Conservation (phyloP, 768 basidiomycete genomes). For the Rhizopogon sp. region DNA sequence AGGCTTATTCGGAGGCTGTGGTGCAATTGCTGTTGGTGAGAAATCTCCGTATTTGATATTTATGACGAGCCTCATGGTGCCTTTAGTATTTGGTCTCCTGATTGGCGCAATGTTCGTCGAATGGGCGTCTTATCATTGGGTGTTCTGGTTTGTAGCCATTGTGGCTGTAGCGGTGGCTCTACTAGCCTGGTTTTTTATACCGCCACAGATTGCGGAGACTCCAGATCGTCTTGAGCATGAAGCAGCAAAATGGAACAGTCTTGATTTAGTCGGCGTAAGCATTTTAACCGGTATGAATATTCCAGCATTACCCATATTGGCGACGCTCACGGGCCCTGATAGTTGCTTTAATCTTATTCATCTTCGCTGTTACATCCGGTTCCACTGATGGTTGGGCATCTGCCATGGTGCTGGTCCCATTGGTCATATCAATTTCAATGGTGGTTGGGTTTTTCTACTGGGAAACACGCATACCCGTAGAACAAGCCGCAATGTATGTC, state of each 20-base stretch:
- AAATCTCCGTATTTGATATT: neutral
- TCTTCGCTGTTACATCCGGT: constrained; percentile 41
- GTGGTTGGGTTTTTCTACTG: constrained; percentile 44
- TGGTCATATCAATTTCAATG: constrained; percentile 40
- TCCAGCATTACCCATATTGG: neutral
- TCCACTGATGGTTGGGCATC: constrained; percentile 46
- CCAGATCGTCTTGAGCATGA: neutral
- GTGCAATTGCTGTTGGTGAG: constrained; percentile 41
- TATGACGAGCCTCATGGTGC: neutral
- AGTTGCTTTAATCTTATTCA: constrained; percentile 29
- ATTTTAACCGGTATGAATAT: constrained; percentile 29
- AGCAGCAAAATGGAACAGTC: constrained; percentile 20
- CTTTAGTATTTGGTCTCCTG: constrained; percentile 35
- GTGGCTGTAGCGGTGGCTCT: constrained; percentile 29
- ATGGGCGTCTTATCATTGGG: constrained; percentile 41
- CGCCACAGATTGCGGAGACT: constrained; percentile 13
- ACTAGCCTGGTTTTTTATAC: constrained; percentile 29
- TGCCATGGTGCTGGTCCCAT: constrained; percentile 38
- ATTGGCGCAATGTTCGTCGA: constrained; percentile 40
- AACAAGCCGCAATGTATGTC: constrained; percentile 39
- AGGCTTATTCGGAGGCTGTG: constrained; percentile 40
- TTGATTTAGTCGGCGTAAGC: constrained; percentile 36
- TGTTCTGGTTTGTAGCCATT: constrained; percentile 45
- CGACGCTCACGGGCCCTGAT: neutral
- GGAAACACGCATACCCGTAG: constrained; percentile 36